Conservation (phyloP, 208 protist genomes). For the Leishmania aethiopica region DNA sequence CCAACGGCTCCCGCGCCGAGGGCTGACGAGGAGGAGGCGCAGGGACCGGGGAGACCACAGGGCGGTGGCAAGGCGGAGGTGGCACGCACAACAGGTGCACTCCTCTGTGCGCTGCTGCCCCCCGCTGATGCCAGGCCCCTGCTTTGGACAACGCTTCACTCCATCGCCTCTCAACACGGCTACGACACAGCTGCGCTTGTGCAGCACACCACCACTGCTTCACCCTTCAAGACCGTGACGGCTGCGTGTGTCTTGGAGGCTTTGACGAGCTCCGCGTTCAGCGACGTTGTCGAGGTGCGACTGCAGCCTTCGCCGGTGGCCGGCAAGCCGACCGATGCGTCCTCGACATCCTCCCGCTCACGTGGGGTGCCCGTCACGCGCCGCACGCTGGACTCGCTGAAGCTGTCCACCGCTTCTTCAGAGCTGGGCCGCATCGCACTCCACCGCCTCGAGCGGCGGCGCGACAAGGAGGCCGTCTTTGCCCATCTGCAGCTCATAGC, state of each 20-base stretch:
- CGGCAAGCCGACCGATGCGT: background rate
- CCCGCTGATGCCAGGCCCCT: slow-evolving; percentile 48
- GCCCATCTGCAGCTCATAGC: slow-evolving; percentile 39
- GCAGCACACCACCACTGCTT: background rate
- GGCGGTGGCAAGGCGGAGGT: slow-evolving; percentile 1
- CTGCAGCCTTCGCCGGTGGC: background rate
- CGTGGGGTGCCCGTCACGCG: slow-evolving; percentile 15
- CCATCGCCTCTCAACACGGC: slow-evolving; percentile 40
- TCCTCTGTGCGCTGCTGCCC: slow-evolving; percentile 47
- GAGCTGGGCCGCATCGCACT: slow-evolving; percentile 33
- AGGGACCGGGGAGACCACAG: background rate
- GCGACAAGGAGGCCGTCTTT: slow-evolving; percentile 48
- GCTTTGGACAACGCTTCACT: slow-evolving; percentile 36
- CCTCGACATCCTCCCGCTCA: slow-evolving; percentile 7
- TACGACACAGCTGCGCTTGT: slow-evolving; percentile 31
- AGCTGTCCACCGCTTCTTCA: slow-evolving; percentile 6
- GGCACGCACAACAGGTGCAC: slow-evolving; percentile 19
- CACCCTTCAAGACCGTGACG: slow-evolving; percentile 4
- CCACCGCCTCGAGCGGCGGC: slow-evolving; percentile 38
- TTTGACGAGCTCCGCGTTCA: slow-evolving; percentile 20
- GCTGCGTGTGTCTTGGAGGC: slow-evolving; percentile 12
- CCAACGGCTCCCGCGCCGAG: background rate
- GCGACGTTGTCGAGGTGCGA: slow-evolving; percentile 36
- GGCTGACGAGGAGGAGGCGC: background rate
- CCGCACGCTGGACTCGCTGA: slow-evolving; percentile 3